Evolutionary conservation across 1,284 basidiomycete genomes (phyloP), one percentile per base, ranked within the genome.

Genomic region (Phellopilus nigrolimitatus): DNA sequence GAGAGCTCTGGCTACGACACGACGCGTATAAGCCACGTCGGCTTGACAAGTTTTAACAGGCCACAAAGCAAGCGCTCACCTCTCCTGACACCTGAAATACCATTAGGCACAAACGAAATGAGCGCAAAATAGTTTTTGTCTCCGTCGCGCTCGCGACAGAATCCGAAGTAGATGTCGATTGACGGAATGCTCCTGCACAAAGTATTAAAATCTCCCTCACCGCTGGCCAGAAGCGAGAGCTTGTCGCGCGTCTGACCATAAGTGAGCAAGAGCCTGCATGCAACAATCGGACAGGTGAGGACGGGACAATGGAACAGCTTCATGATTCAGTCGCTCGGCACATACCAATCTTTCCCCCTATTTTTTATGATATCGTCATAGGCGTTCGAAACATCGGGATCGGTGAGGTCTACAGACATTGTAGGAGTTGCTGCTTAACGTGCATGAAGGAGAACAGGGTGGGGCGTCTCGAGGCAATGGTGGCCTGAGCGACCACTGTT

Each of bases 101-200:
- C 51, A 28, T 59, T 56, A 9, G 59, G 59, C 38, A 60, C 55
- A 40, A 55, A 57, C 24, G 48, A 49, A 19, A 60, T 41, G 39
- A 57, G 33, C 42, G 57, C 50, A 25, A 48, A 56, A 27, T 56
- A 45, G 38, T 44, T 48, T 21, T 43, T 49, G 9, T 52, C 52
- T n/a, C 52, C 47, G 13, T 53, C 55, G 19, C 46, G 54, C 47
- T 60, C 59, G 25, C 58, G 54, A 47, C 55, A 57, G 39, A 60
- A 56, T 3, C 56, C 59, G 47, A 58, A 60, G 43, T 40, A 59
- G 6, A 60, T 51, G 24, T 59, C 54, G 21, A 56, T 55, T 10
- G 51, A 37, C 15, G 54, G 44, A 27, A 60, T 37, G 25, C 39
- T 34, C 19, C 46, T 13, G 15, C 56, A 51, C 28, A 60, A 31